Percentiles rank a stretch among this genome's conserved stretches.
Evolutionary conservation across 2,329 filamentous ascomycete species (phyloP).

Genomic region (Penicillium aurantiogriseum): DNA sequence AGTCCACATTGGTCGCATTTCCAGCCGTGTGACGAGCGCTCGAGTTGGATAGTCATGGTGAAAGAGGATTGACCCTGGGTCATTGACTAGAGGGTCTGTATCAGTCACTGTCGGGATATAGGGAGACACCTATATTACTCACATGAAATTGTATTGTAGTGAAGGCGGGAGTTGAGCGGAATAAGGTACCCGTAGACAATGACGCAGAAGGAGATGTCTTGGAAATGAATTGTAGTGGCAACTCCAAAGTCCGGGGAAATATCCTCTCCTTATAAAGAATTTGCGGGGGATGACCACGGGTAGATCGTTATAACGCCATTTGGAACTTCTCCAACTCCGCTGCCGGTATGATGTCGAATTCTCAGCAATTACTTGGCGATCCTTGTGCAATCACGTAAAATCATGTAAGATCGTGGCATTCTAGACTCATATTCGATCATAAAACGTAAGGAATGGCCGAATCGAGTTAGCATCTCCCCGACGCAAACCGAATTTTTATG

Average conservation of each 20-base stretch:
- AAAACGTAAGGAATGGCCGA: neutral
- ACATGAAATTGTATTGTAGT: neutral
- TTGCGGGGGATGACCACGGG: neutral
- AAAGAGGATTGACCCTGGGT: neutral
- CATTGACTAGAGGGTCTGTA: neutral
- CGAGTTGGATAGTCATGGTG: neutral
- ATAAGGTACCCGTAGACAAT: neutral
- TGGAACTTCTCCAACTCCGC: neutral
- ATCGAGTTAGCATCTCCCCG: neutral
- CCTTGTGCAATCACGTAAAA: neutral
- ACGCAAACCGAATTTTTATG: neutral
- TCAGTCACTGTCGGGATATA: neutral
- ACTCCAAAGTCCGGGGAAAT: neutral
- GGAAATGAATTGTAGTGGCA: neutral
- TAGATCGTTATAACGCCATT: slow-evolving; percentile 1
- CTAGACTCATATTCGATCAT: neutral
- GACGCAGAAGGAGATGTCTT: neutral
- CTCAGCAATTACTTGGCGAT: neutral
- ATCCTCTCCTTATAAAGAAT: neutral
- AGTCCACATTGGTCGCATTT: neutral
- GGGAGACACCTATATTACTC: neutral
- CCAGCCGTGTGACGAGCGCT: neutral
- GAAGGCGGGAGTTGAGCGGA: neutral
- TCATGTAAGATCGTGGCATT: neutral
- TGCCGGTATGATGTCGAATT: neutral